phyloP scores from a whole-genome alignment of 139 green algal genomes.

The Micractinium conductrix region DNA sequence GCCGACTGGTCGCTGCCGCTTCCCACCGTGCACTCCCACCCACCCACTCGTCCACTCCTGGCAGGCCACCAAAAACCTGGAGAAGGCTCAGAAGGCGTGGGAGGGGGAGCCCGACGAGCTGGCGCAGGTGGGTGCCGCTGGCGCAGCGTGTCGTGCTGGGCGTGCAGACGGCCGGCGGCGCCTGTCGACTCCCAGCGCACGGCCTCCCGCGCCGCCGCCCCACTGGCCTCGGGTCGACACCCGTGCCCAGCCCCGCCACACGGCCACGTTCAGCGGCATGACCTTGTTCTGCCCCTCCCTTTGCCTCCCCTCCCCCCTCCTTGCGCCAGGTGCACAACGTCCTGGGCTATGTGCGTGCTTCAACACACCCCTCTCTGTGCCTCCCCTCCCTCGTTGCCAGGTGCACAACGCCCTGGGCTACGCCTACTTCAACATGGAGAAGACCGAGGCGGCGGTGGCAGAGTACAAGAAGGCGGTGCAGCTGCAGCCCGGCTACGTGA shows the following conservation, averaged over 20 bases:
- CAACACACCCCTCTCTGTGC: background rate
- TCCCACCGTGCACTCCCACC: too few relatives aligned
- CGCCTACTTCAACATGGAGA: conserved; percentile 91
- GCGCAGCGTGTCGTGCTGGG: too few relatives aligned
- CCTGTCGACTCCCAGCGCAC: too few relatives aligned
- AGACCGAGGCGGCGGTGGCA: conserved; percentile 65
- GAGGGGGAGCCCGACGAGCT: conserved; percentile 92
- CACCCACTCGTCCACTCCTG: too few relatives aligned
- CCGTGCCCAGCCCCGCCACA: too few relatives aligned
- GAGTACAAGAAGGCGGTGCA: conserved; percentile 90
- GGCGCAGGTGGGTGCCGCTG: conserved; percentile 74
- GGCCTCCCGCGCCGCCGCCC: too few relatives aligned
- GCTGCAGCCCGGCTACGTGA: conserved; percentile 75
- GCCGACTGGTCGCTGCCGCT: too few relatives aligned
- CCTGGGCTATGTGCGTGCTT: background rate
- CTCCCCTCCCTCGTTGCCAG: conserved; percentile 43
- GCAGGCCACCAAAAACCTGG: conserved; percentile 92
- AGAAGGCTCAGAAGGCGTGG: conserved; percentile 93
- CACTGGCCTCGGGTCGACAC: too few relatives aligned
- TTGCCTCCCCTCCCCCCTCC: background rate
- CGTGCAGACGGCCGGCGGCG: too few relatives aligned
- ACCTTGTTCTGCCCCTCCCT: background rate
- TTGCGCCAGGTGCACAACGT: background rate
- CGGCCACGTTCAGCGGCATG: too few relatives aligned
- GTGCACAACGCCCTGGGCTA: conserved; percentile 98